Evolutionary conservation across 768 basidiomycete genomes (phyloP).

Genomic region (Botryobasidium botryosum): DNA sequence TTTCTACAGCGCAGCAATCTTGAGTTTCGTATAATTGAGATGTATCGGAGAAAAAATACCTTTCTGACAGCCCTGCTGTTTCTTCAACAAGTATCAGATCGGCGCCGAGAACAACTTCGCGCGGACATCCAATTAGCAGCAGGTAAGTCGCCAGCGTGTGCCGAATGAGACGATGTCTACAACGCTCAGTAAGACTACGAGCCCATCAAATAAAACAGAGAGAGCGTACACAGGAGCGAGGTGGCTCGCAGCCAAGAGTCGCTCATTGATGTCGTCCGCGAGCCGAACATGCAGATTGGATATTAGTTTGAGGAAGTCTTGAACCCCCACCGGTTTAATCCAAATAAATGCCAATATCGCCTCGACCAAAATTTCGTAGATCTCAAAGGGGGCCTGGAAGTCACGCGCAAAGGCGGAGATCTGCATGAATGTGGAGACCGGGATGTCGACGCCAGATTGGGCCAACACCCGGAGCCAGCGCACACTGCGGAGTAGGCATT

Average conservation of each 20-base stretch:
- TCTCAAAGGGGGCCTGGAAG: constrained; percentile 26
- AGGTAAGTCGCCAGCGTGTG: constrained; percentile 44
- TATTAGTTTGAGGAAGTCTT: constrained; percentile 37
- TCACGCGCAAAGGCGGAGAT: constrained; percentile 28
- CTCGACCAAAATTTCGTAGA: constrained; percentile 35
- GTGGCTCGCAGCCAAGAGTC: background rate
- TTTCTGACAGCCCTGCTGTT: constrained; percentile 33
- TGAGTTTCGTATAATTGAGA: background rate
- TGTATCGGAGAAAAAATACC: constrained; percentile 25
- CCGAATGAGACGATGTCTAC: constrained; percentile 31
- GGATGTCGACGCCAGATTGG: constrained; percentile 46
- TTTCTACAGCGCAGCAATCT: background rate
- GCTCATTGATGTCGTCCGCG: constrained; percentile 19
- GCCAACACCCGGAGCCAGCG: constrained; percentile 46
- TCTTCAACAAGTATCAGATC: constrained; percentile 34
- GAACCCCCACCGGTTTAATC: constrained; percentile 40
- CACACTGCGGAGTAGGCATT: constrained; percentile 32
- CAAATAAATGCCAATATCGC: constrained; percentile 40
- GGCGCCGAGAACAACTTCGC: constrained; percentile 27
- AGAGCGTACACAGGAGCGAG: constrained; percentile 22
- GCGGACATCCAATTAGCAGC: constrained; percentile 49
- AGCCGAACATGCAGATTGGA: constrained; percentile 32
- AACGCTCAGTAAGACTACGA: background rate
- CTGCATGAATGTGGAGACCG: constrained; percentile 32
- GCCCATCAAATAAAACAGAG: too few species aligned